Conservation (phyloP, 805 yeast genomes). For the Candida sakaeoensis region DNA sequence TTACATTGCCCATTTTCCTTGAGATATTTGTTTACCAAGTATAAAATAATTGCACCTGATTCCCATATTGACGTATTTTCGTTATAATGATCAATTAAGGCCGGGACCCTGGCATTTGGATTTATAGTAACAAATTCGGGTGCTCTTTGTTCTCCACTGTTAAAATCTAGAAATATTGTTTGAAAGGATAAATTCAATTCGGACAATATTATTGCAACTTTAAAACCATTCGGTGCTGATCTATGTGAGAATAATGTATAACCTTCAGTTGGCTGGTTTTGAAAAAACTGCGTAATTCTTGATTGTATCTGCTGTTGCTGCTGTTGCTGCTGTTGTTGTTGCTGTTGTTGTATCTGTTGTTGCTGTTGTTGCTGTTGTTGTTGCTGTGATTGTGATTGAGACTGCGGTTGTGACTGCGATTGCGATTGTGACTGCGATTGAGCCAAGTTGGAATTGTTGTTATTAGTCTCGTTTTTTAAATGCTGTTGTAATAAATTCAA, state of each 20-base stretch:
- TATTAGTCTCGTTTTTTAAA: conserved; percentile 31
- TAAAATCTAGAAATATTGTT: conserved; percentile 82
- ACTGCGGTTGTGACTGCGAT: conserved; percentile 30
- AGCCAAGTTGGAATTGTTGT: neutral
- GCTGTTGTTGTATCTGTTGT: conserved; percentile 37
- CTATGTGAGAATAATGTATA: conserved; percentile 78
- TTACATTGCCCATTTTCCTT: conserved; percentile 66
- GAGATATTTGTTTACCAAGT: conserved; percentile 66
- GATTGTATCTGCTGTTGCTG: conserved; percentile 37
- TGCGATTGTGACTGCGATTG: neutral
- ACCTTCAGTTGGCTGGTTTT: conserved; percentile 75
- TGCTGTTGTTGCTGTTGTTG: conserved; percentile 1
- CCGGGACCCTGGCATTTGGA: conserved; percentile 95
- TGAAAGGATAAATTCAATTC: conserved; percentile 78
- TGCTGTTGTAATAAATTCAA: conserved; percentile 42
- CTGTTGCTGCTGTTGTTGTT: conserved; percentile 1
- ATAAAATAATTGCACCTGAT: conserved; percentile 85
- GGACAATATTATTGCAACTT: conserved; percentile 80
- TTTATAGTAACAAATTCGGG: conserved; percentile 92
- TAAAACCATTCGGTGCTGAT: conserved; percentile 83
- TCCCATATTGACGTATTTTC: conserved; percentile 89
- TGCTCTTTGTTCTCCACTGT: conserved; percentile 84
- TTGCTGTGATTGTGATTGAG: no score
- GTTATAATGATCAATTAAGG: conserved; percentile 81
- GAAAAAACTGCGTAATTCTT: conserved; percentile 67